Conservation (phyloP, 2,329 filamentous ascomycete species). For the Botrytis tulipae region DNA sequence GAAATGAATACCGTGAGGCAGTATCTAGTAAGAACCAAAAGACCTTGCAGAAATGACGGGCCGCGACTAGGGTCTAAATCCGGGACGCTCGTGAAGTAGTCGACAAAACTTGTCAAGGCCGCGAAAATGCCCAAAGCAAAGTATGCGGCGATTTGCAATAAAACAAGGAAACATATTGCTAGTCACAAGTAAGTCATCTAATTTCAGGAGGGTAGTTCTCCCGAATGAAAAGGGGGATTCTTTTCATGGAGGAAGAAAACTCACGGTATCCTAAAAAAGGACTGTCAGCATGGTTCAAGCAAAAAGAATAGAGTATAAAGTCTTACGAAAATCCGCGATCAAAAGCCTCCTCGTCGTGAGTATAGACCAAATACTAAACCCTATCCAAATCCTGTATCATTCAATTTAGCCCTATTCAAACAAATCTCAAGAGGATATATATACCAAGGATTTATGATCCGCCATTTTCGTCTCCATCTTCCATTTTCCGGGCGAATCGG, state of each 20-base stretch:
- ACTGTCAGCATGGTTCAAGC: not conserved
- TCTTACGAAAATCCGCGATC: slow-evolving; percentile 34
- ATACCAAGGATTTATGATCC: slow-evolving; percentile 8
- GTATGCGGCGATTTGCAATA: slow-evolving; percentile 33
- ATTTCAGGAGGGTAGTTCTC: not conserved
- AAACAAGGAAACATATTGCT: slow-evolving; percentile 34
- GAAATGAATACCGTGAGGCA: slow-evolving; percentile 7
- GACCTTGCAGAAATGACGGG: not conserved
- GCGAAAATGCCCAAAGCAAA: slow-evolving; percentile 23
- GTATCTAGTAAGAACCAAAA: slow-evolving; percentile 11
- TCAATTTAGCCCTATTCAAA: not conserved
- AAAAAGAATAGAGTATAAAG: not conserved
- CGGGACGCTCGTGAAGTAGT: slow-evolving; percentile 21
- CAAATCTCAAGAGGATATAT: not conserved
- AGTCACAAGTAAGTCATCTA: slow-evolving; percentile 27
- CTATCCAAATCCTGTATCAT: slow-evolving; percentile 13
- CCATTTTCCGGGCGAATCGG: not conserved
- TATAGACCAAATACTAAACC: slow-evolving; percentile 15
- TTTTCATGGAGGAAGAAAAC: not conserved
- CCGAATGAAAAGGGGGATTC: not conserved
- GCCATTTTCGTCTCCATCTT: slow-evolving; percentile 18
- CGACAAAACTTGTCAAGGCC: slow-evolving; percentile 21
- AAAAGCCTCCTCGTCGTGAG: slow-evolving; percentile 28
- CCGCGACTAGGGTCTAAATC: not conserved
- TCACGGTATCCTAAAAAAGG: slow-evolving; percentile 10